Evolutionary conservation across 257 asterid genomes (phyloP).

Genomic region (Nicotiana sylvestris): DNA sequence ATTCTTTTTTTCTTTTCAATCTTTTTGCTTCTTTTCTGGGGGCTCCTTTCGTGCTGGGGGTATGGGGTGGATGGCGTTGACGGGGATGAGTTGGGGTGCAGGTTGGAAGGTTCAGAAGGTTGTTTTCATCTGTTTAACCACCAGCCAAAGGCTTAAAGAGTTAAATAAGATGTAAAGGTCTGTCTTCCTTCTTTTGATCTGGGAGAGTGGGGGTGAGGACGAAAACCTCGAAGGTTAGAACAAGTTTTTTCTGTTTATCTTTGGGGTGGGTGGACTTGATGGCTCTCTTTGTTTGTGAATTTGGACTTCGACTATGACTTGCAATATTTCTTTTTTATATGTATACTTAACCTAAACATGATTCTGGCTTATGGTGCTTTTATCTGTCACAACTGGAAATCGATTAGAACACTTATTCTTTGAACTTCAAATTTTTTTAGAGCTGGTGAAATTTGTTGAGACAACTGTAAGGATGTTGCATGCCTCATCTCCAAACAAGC

Average conservation of each 20-base stretch:
- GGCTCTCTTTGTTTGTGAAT: neutral
- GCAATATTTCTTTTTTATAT: neutral
- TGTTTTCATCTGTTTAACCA: neutral
- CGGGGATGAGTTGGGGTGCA: no score
- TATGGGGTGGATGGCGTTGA: no score
- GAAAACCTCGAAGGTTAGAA: neutral
- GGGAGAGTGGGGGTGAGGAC: neutral
- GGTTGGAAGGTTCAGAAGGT: no score
- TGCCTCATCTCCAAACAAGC: conserved; percentile 55
- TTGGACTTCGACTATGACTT: neutral
- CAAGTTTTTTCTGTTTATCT: neutral
- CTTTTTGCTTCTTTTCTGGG: no score
- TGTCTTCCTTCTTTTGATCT: neutral
- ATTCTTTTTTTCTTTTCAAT: no score
- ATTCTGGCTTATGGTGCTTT: neutral
- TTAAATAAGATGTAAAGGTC: neutral
- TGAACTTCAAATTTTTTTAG: conserved; percentile 9
- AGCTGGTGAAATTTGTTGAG: conserved; percentile 45
- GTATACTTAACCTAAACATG: neutral
- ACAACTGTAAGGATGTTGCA: conserved; percentile 60
- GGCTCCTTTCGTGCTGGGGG: no score
- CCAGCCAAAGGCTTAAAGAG: neutral
- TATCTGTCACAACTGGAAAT: neutral
- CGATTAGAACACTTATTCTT: neutral
- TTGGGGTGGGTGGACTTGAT: neutral